phyloP scores from a whole-genome alignment of 2,329 filamentous ascomycete genomes.

The Zymoseptoria tritici region DNA sequence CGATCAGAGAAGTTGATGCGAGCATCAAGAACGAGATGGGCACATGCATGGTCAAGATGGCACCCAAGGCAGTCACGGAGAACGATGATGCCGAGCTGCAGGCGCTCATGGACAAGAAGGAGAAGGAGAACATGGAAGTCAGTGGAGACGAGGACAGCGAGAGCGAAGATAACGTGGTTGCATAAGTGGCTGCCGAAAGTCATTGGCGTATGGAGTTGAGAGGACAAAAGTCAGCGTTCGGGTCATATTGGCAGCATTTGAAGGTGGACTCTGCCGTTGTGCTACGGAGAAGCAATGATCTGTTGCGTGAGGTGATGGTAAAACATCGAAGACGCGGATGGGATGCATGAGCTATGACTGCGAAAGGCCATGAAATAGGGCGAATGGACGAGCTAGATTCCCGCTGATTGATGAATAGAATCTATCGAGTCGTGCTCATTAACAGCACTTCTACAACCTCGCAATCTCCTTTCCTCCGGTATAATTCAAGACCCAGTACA shows the following conservation, averaged over 20 bases:
- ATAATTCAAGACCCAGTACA: conserved; percentile 22
- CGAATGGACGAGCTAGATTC: background rate
- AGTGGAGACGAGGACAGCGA: conserved; percentile 95
- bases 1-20: conserved; percentile 77
- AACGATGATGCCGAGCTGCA: conserved; percentile 95
- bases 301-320: background rate
- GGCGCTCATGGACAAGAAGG: conserved; percentile 97
- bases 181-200: conserved; percentile 12
- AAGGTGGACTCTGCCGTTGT: too few relatives aligned
- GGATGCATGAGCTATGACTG: background rate
- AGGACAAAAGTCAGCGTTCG: background rate
- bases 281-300: background rate
- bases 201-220: conserved; percentile 12
- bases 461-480: conserved; percentile 26
- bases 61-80: conserved; percentile 97
- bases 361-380: too few relatives aligned
- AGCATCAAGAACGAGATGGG: conserved; percentile 68
- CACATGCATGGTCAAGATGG: conserved; percentile 88
- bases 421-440: background rate
- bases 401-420: background rate
- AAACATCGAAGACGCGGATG: background rate
- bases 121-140: conserved; percentile 95
- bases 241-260: background rate
- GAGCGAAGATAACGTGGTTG: conserved; percentile 72
- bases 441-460: conserved; percentile 9